Percentiles rank a stretch among this genome's conserved stretches.
phyloP scores from a whole-genome alignment of 257 asterid genomes.

The Lavandula angustifolia region DNA sequence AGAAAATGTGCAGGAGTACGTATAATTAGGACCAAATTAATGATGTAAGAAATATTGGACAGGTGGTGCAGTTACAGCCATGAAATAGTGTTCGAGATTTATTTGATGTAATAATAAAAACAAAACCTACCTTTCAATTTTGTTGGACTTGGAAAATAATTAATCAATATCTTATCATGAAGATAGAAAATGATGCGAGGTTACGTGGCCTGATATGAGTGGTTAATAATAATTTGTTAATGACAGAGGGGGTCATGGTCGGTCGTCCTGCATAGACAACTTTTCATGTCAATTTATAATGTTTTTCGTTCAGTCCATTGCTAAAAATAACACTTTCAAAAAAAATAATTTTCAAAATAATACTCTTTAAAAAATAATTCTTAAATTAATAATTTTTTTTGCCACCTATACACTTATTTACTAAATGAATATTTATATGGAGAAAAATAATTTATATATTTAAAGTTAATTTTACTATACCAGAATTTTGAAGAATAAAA shows the following conservation, averaged over 20 bases:
- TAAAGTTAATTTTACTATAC: too few relatives aligned
- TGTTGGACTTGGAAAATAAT: neutral
- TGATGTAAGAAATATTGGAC: conserved; percentile 6
- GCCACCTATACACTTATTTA: too few relatives aligned
- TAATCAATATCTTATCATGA: conserved; percentile 2
- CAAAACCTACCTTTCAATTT: neutral
- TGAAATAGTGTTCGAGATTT: neutral
- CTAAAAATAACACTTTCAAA: too few relatives aligned
- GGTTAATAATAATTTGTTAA: neutral
- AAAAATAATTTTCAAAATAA: too few relatives aligned
- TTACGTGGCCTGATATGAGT: conserved; percentile 19
- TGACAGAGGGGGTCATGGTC: conserved; percentile 23
- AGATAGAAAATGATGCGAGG: neutral
- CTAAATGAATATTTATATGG: too few relatives aligned
- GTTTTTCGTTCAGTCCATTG: too few relatives aligned
- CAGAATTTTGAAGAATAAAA: too few relatives aligned
- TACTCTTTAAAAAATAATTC: too few relatives aligned
- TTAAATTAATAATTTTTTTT: too few relatives aligned
- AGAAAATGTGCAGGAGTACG: neutral
- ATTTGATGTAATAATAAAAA: neutral
- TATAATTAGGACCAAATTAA: neutral
- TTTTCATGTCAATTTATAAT: neutral
- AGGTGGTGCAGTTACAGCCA: conserved; percentile 30
- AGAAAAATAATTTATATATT: too few relatives aligned
- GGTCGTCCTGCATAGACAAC: conserved; percentile 1